Conservation (phyloP, 2,329 filamentous ascomycete genomes). For the Taxawa tesnikishii region DNA sequence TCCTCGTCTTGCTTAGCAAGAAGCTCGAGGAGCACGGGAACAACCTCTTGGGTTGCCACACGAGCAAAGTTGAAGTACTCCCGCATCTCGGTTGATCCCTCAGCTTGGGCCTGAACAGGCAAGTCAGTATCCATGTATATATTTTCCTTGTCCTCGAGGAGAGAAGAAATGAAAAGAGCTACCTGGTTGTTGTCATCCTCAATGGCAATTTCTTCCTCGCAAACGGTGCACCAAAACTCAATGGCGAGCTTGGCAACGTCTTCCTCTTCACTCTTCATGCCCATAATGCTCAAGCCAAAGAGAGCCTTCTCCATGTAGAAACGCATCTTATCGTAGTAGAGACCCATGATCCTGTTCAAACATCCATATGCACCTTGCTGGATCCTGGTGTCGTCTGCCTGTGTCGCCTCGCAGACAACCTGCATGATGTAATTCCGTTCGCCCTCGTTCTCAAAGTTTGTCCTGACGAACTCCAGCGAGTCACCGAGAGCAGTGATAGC, state of each 20-base stretch:
- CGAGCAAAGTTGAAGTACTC: constrained; percentile 94
- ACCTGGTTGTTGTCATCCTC: constrained; percentile 90
- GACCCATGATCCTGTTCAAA: constrained; percentile 93
- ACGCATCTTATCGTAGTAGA: constrained; percentile 99
- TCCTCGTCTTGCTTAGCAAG: constrained; percentile 98
- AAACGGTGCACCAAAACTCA: constrained; percentile 99
- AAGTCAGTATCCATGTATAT: background rate
- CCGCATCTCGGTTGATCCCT: constrained; percentile 72
- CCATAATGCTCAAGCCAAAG: constrained; percentile 91
- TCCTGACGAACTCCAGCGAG: constrained; percentile 92
- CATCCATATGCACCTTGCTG: constrained; percentile 95
- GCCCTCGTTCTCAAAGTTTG: constrained; percentile 98
- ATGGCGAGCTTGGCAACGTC: constrained; percentile 96
- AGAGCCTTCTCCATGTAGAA: constrained; percentile 99
- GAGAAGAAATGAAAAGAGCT: constrained; percentile 16
- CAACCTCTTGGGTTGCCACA: constrained; percentile 85
- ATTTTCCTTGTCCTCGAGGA: background rate
- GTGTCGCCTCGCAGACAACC: constrained; percentile 96
- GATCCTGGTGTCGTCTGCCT: constrained; percentile 80
- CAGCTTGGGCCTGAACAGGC: constrained; percentile 34
- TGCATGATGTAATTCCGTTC: constrained; percentile 99
- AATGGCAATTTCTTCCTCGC: constrained; percentile 95
- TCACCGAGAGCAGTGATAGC: constrained; percentile 91
- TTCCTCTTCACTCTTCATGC: constrained; percentile 97
- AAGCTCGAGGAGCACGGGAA: constrained; percentile 77